Conservation (phyloP, 2,329 filamentous ascomycete species). For the Apiospora pterosperma region DNA sequence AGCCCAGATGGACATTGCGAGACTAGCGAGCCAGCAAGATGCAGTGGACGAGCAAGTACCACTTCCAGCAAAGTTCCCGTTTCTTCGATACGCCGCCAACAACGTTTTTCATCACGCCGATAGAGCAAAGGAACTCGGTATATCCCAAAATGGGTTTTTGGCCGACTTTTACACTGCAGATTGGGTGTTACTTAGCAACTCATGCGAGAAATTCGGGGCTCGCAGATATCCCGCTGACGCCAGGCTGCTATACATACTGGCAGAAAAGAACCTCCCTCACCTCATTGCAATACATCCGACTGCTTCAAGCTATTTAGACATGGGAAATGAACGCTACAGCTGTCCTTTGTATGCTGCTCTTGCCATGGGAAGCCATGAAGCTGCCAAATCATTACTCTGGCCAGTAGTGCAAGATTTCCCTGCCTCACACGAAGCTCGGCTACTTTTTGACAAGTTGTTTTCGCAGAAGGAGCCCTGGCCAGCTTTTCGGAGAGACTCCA, state of each 20-base stretch:
- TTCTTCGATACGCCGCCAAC: constrained; percentile 8
- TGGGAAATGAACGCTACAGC: neutral
- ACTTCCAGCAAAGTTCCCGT: constrained; percentile 8
- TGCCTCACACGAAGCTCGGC: neutral
- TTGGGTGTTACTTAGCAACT: constrained; percentile 12
- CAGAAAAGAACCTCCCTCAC: neutral
- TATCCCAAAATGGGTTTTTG: constrained; percentile 10
- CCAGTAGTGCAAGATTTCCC: neutral
- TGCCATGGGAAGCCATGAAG: neutral
- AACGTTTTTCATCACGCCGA: constrained; percentile 12
- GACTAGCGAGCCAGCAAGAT: neutral
- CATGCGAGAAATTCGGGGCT: constrained; percentile 5
- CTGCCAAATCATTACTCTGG: neutral
- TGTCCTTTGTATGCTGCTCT: neutral
- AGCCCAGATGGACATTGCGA: neutral
- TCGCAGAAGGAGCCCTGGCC: neutral
- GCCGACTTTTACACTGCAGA: neutral
- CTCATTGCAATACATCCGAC: neutral
- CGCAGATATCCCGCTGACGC: constrained; percentile 5
- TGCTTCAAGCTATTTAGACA: neutral
- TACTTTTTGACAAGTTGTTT: neutral
- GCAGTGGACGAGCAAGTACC: neutral
- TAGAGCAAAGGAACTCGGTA: constrained; percentile 1
- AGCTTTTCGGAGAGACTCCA: neutral
- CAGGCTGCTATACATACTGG: constrained; percentile 14